Evolutionary conservation across 306 rosid species (phyloP), one percentile per base, ranked within the genome.

Genomic region (Benincasa hispida): DNA sequence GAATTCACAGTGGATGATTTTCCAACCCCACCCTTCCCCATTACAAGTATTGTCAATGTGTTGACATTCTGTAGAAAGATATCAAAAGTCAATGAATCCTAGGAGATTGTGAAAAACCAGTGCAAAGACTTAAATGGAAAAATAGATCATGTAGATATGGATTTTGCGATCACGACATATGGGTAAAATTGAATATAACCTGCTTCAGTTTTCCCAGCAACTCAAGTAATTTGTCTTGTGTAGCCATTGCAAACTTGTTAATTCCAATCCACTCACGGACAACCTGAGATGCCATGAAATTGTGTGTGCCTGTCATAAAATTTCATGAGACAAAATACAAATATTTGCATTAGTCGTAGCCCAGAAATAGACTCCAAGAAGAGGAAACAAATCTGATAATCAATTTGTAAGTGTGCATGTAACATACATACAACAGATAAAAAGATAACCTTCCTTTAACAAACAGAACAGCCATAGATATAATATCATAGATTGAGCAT

Each of bases 21-120:
- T 78, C 99, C 96, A 81, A 92, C 99, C 68, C 97, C 99, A 19
- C 97, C 91, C 87, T 94, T 94, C 25, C 99, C 99, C 93, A 94
- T 92, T 76, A 94, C 99, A 83, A 94, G 96, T 84, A 94, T 84
- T 1, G 99, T 94, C 89, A 94, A 77, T 30, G 95, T 83, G 88
- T 83, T 86, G 79, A 94, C 97, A 80, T 94, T 77, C 99, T 94
- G 81, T 70, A 42, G 48, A 63, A 21, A 76, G n/a, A 58, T 37
- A 39, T 32, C 37, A 76, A 47, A 21, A 76, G 60, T 37, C 61
- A 19, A 42, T 17, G 56, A 59, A 32, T 62, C 60, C 28, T 24
- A 6, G 24, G 19, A 76, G 58, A 19, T 76, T 4, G 54, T 22
- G 42, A 45, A 63, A 76, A 57, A 39, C 4, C 56, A 76, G 35